A percentile compares a stretch with the other conserved stretches of the same genome.
Evolutionary conservation across 179 eudicot genomes (phyloP).

Genomic region (Heliamphora pulchella): DNA sequence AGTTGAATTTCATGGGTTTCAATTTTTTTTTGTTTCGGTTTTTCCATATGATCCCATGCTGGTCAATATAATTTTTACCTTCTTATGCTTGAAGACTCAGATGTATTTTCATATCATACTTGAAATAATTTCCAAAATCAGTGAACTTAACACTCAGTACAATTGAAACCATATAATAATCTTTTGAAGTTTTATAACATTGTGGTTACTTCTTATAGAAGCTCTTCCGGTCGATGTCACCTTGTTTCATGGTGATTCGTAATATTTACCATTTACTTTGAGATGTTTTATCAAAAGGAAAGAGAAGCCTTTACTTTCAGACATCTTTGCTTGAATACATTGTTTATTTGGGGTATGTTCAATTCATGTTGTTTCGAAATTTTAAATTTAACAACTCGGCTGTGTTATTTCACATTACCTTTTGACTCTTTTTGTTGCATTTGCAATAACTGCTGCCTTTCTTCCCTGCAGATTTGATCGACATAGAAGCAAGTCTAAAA

Average conservation of each 20-base stretch:
- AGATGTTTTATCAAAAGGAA: neutral
- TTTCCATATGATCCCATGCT: neutral
- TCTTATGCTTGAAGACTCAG: neutral
- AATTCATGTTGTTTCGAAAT: neutral
- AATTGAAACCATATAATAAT: neutral
- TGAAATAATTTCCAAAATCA: neutral
- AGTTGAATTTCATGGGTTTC: neutral
- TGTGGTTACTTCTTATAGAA: neutral
- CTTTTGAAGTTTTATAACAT: neutral
- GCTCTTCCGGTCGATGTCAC: neutral
- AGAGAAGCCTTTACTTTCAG: neutral
- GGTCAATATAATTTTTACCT: neutral
- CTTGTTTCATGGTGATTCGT: neutral
- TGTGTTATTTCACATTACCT: neutral
- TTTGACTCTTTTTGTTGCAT: slow-evolving; percentile 4
- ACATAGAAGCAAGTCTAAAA: slow-evolving; percentile 23
- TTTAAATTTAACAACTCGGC: neutral
- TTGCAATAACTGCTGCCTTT: neutral
- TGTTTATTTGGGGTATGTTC: neutral
- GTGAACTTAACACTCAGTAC: neutral
- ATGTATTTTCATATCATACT: neutral
- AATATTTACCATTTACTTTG: neutral
- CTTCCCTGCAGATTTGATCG: slow-evolving; percentile 27
- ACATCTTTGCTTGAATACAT: neutral
- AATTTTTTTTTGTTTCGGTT: neutral